Evolutionary conservation across 1,284 basidiomycete species (phyloP).

Genomic region (Farysia itapuensis): DNA sequence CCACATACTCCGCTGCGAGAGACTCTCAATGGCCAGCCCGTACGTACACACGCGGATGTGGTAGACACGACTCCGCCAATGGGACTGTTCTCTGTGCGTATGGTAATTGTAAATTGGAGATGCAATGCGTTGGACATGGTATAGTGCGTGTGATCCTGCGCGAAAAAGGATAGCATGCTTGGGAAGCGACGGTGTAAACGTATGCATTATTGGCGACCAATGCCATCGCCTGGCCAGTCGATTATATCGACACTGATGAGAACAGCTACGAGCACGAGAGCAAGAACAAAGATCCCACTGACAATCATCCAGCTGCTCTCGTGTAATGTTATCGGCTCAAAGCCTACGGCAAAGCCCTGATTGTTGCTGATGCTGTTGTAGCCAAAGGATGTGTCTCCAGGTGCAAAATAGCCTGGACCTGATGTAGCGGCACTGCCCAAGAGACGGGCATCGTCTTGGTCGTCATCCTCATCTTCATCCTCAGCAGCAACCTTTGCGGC

Average conservation of each 20-base stretch:
- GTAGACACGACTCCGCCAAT: too few species aligned
- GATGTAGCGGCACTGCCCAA: constrained; percentile 5
- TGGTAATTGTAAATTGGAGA: too few species aligned
- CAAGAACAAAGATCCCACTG: constrained; percentile 10
- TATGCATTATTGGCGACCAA: too few species aligned
- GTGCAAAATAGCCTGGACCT: constrained; percentile 12
- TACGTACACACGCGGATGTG: too few species aligned
- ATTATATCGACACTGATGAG: constrained; percentile 42
- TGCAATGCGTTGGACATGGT: too few species aligned
- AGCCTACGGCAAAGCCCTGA: constrained; percentile 12
- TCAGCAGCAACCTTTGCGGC: background rate
- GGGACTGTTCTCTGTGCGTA: too few species aligned
- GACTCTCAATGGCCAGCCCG: too few species aligned
- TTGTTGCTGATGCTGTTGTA: constrained; percentile 13
- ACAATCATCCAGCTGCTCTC: constrained; percentile 29
- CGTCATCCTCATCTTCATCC: constrained; percentile 20
- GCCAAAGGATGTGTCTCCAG: constrained; percentile 16
- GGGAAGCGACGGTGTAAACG: too few species aligned
- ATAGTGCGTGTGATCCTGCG: too few species aligned
- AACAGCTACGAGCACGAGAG: constrained; percentile 27
- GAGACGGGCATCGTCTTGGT: constrained; percentile 6
- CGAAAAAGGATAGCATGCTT: too few species aligned
- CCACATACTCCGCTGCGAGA: too few species aligned
- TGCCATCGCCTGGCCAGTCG: constrained; percentile 42
- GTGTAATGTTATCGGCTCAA: constrained; percentile 20